Evolutionary conservation across 2,329 filamentous ascomycete genomes (phyloP).

Genomic region (Ophiostoma perfectum): DNA sequence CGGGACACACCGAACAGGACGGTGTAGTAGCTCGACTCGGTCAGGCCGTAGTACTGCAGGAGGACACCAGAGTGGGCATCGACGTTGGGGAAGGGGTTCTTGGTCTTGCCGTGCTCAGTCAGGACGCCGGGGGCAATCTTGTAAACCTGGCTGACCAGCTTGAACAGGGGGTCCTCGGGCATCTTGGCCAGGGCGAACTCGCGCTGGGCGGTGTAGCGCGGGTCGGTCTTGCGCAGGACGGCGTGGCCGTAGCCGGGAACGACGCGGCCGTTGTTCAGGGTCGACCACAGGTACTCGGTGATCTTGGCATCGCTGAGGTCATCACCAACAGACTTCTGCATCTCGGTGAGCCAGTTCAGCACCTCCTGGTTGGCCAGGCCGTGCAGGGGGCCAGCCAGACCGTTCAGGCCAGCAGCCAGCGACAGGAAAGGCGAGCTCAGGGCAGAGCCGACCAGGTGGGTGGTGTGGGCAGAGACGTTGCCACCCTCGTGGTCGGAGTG

Average conservation of each 20-base stretch:
- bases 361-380: constrained; percentile 99
- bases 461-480: constrained; percentile 97
- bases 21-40: constrained; percentile 99
- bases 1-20: constrained; percentile 98
- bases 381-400: constrained; percentile 96
- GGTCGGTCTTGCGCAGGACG: constrained; percentile 98
- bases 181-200: constrained; percentile 68
- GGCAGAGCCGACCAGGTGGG: constrained; percentile 92
- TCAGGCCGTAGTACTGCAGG: constrained; percentile 98
- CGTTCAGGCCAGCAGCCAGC: constrained; percentile 91
- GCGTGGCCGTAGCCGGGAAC: constrained; percentile 98
- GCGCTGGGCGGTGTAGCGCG: constrained; percentile 97
- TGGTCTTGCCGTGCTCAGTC: constrained; percentile 99
- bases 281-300: constrained; percentile 98
- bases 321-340: constrained; percentile 92
- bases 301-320: constrained; percentile 95
- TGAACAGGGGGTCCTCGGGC: constrained; percentile 98
- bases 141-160: constrained; percentile 99
- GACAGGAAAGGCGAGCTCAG: constrained; percentile 98
- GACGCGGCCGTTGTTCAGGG: constrained; percentile 90
- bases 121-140: constrained; percentile 98
- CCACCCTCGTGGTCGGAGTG: constrained; percentile 99
- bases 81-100: constrained; percentile 99
- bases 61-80: constrained; percentile 98
- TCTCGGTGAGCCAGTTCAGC: constrained; percentile 97